Evolutionary conservation across 1,284 basidiomycete species (phyloP).

Genomic region (Tylopilus orsonianus): DNA sequence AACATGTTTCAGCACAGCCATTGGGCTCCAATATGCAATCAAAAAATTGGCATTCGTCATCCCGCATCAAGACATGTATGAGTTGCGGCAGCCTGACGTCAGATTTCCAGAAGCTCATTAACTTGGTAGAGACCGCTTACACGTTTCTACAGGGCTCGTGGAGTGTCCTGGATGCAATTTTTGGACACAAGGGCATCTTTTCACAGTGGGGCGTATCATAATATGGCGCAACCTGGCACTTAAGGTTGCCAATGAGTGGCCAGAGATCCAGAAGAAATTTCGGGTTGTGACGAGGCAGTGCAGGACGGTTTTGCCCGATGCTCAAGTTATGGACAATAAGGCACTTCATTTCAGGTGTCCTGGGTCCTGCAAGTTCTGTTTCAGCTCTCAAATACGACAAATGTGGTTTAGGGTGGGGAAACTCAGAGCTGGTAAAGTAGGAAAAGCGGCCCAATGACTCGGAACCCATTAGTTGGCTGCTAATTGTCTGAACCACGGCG

Average conservation of each 20-base stretch:
- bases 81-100: background rate
- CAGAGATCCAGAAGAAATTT: no score
- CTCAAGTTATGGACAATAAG: no score
- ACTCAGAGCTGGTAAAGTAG: no score
- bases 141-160: background rate
- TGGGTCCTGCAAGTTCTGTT: background rate
- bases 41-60: background rate
- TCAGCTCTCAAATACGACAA: background rate
- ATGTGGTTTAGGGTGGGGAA: no score
- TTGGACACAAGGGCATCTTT: no score
- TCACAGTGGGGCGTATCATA: no score
- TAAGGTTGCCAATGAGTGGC: no score
- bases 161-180: background rate
- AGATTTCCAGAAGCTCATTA: background rate
- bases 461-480: no score
- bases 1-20: background rate
- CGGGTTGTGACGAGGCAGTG: conserved; percentile 5
- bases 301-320: no score
- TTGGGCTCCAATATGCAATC: background rate
- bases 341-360: background rate
- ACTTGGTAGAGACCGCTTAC: background rate
- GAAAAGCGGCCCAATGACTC: no score
- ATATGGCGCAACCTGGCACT: no score
- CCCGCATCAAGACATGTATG: background rate
- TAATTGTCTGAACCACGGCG: no score